Conservation (phyloP, 371 early-diverging fungal species). For the Apophysomyces trapeziformis region DNA sequence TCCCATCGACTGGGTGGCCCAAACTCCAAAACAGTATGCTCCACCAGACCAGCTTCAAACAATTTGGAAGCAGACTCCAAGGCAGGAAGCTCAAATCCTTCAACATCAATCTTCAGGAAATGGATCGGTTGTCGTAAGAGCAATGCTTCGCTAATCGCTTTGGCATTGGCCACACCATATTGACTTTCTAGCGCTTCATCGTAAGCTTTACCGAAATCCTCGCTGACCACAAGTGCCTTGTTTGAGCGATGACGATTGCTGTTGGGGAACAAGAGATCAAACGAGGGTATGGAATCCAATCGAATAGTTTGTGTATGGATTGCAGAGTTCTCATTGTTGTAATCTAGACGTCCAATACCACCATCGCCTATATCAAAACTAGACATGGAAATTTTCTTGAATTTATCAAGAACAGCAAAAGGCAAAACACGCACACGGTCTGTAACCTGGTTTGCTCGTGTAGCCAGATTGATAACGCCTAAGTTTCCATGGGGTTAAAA, state of each 20-base stretch:
- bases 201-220: constrained; percentile 36
- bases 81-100: constrained; percentile 52
- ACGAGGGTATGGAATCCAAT: constrained; percentile 42
- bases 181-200: constrained; percentile 24
- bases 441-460: constrained; percentile 42
- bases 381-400: constrained; percentile 45
- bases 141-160: constrained; percentile 22
- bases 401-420: constrained; percentile 49
- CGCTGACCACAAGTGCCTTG: constrained; percentile 25
- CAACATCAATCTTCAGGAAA: constrained; percentile 55
- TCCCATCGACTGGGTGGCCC: constrained; percentile 54
- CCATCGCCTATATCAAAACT: constrained; percentile 46
- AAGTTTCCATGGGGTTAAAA: not conserved
- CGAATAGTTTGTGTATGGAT: constrained; percentile 53
- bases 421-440: constrained; percentile 46
- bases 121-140: constrained; percentile 47
- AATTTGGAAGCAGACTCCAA: constrained; percentile 41
- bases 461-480: constrained; percentile 49
- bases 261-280: constrained; percentile 34
- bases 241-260: constrained; percentile 13
- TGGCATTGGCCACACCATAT: not conserved
- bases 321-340: constrained; percentile 21
- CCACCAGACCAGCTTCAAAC: constrained; percentile 43
- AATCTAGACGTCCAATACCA: constrained; percentile 47
- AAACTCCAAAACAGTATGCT: constrained; percentile 49